Base-by-base conservation (phyloP, 2,329 filamentous ascomycete species). In the Calonectria montana region DNA sequence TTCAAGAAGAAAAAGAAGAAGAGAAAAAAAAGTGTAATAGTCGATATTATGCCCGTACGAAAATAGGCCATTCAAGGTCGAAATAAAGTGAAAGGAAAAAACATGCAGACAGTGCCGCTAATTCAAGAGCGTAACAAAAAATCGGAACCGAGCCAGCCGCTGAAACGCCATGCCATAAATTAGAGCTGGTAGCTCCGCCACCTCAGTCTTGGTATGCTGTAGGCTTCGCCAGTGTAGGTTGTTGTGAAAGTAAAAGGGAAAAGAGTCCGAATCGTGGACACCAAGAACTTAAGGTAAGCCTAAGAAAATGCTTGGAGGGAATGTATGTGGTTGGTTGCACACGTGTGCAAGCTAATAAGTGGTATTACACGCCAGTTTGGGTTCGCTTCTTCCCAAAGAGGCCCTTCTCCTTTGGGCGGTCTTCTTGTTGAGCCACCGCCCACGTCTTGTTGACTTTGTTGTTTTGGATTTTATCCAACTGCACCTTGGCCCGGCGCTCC, bases 401-500 rank as follows among this genome's bases (percentile, higher is more conserved):
- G 45, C 83, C 84, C 75, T 86, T 88, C 43, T 85, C 62, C n/a
- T 70, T 70, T 13, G 55, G n/a, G 21, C 39, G 82, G 27, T 79
- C 81, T 12, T 78, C 78, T 37, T 71, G 71, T 35, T 81, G 74
- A 3, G 80, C 78, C 50, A 80, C 76, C 68, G 83, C 80, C 67
- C 81, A 80, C 31, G 80, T 79, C 18, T 78, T 78, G 29, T 70
- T 76, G 27, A 69, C 78, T 76, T 79, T 78, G 72, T 77, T 76
- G 69, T 78, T 76, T 31, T 81, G 71, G 70, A 78, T 73, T 53
- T 77, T 78, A 70, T 88, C 86, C 62, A 84, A 82, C 71, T 87
- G 87, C 10, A 85, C 85, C 76, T 87, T 87, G 45, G 88, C 87
- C 61, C 92, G 89, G 62, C 94, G 89, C 79, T 95, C 92, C 57